Evolutionary conservation across 768 basidiomycete species (phyloP), one percentile per base, ranked within the genome.

Genomic region (Sarcodon aspratus): DNA sequence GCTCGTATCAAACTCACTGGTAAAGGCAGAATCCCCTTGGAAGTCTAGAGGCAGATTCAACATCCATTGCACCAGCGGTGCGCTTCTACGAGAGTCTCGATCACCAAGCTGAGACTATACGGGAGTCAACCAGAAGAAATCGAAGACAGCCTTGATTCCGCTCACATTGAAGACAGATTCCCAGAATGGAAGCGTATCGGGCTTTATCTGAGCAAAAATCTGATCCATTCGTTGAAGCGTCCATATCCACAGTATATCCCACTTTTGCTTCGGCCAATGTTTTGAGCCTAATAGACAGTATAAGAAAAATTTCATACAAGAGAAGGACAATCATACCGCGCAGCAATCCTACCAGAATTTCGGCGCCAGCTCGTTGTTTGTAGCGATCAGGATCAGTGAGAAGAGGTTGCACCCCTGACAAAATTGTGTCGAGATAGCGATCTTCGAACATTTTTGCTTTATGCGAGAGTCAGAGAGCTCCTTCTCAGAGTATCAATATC

Each of bases 11-110:
- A 6, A 69, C 78, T 60, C 66, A 87, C 90, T 83, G 54, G 82
- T 76, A 62, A 96, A 96, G 2, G 89, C 87, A 31, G 90, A 95
- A 54, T 88, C 86, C 43, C 82, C 78, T 34, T 77, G 75, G 61
- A 94, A 89, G 54, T 96, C 92, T 5, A 91, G 67, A 1, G 85
- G 82, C 3, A 91, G 70, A 15, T 75, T 69, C 33, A 85, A 59
- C 49, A 92, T 78, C 79, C 87, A 94, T 52, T 86, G 74, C 15
- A 92, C 71, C 36, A 96, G 59, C 9, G 78, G 74, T 50, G 78
- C 66, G 54, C 77, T 80, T 17, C 92, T 76, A 18, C 92, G 82
- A 36, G 88, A 89, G 66, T 96, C 92, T 21, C 85, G 75, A 48
- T 81, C 76, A 50, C 70, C 69, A 27, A 94, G 62, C 54, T 69